phyloP scores from a whole-genome alignment of 1,284 basidiomycete genomes.

The Bjerkandera adusta region DNA sequence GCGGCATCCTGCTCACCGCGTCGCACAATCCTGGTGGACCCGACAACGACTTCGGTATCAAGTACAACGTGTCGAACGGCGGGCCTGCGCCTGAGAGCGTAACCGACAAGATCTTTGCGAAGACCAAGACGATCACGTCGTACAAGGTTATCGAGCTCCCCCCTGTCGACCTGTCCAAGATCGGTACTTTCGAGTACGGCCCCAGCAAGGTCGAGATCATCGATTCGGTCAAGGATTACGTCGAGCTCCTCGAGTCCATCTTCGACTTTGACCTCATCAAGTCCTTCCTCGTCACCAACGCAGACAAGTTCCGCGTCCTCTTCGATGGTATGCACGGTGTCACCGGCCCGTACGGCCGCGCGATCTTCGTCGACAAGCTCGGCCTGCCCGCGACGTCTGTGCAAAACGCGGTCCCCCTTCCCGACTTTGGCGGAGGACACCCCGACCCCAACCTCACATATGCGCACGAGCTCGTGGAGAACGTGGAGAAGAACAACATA shows the following conservation, averaged over 20 bases:
- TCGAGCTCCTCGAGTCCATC: conserved; percentile 82
- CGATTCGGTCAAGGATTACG: conserved; percentile 92
- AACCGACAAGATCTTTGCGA: conserved; percentile 92
- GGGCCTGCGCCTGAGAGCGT: conserved; percentile 95
- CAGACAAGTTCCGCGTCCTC: conserved; percentile 78
- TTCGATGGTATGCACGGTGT: conserved; percentile 98
- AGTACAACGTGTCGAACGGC: conserved; percentile 97
- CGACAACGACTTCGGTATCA: conserved; percentile 98
- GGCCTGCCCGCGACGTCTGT: conserved; percentile 80
- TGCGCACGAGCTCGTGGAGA: conserved; percentile 92
- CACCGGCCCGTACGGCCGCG: conserved; percentile 93
- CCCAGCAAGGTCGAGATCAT: conserved; percentile 88
- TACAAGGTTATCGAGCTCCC: conserved; percentile 87
- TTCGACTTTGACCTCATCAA: conserved; percentile 96
- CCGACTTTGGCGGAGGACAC: conserved; percentile 97
- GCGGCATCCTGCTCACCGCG: conserved; percentile 97
- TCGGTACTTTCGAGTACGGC: conserved; percentile 80
- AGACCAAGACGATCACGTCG: conserved; percentile 81
- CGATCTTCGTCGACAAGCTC: conserved; percentile 85
- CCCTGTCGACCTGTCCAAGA: conserved; percentile 70
- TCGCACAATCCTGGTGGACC: conserved; percentile 98
- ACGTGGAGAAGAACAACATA: conserved; percentile 85
- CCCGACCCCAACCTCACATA: conserved; percentile 99
- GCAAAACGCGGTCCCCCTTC: conserved; percentile 90
- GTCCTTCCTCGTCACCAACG: conserved; percentile 76